A percentile compares a stretch with the other conserved stretches of the same genome.
Evolutionary conservation across 805 yeast genomes (phyloP).

Genomic region (Priceomyces medius): DNA sequence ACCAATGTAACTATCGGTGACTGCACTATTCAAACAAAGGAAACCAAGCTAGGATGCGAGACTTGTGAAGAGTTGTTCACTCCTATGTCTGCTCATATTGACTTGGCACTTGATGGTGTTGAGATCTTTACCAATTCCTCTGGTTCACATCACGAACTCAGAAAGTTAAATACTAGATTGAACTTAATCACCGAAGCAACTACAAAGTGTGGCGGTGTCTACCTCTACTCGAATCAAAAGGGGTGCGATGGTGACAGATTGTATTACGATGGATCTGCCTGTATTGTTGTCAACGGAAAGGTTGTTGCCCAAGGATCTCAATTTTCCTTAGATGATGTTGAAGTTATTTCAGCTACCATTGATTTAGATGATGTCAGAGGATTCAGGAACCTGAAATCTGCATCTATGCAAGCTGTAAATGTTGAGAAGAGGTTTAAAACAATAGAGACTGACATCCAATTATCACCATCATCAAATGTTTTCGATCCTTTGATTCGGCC

Average conservation of each 20-base stretch:
- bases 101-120: slow-evolving; percentile 93
- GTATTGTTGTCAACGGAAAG: slow-evolving; percentile 87
- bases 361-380: slow-evolving; percentile 89
- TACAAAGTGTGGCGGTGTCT: slow-evolving; percentile 93
- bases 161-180: slow-evolving; percentile 84
- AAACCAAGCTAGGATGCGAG: slow-evolving; percentile 93
- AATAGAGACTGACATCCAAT: slow-evolving; percentile 60
- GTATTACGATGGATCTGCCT: slow-evolving; percentile 96
- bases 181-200: slow-evolving; percentile 89
- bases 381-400: slow-evolving; percentile 73
- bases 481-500: slow-evolving; percentile 67
- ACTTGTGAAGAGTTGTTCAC: slow-evolving; percentile 98
- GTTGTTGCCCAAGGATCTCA: slow-evolving; percentile 93
- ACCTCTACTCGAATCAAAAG: slow-evolving; percentile 88
- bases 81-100: slow-evolving; percentile 92
- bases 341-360: slow-evolving; percentile 92
- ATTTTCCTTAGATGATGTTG: slow-evolving; percentile 87
- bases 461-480: slow-evolving; percentile 57
- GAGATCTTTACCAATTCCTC: slow-evolving; percentile 94
- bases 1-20: slow-evolving; percentile 78
- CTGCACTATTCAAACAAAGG: slow-evolving; percentile 78
- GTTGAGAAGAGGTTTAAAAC: slow-evolving; percentile 49
- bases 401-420: slow-evolving; percentile 66
- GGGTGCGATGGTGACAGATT: slow-evolving; percentile 98
- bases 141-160: slow-evolving; percentile 96